These are phyloP conservation scores for Scheffersomyces insectosa DNA, from an alignment of 1,139 yeast genomes.

Conservation along the genomic window DNA sequence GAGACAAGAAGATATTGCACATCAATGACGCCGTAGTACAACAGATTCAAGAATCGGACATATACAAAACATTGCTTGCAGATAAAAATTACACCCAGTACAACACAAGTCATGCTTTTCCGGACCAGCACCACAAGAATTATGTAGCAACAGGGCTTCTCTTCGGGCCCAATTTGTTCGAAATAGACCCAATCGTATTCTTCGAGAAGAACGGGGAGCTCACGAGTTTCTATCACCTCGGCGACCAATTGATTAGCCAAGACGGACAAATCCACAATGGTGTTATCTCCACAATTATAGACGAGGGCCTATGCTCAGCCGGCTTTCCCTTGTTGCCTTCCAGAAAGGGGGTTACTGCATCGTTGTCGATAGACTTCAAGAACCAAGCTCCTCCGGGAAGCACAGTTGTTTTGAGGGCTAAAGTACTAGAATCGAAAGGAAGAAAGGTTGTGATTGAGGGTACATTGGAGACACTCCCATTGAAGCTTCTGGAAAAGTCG, in stretches of 20 bases:
- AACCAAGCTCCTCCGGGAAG: slow-evolving; percentile 68
- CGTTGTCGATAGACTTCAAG: slow-evolving; percentile 62
- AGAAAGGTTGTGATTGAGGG: slow-evolving; percentile 82
- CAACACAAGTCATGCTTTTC: slow-evolving; percentile 49
- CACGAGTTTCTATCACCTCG: slow-evolving; percentile 69
- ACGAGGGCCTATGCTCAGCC: slow-evolving; percentile 83
- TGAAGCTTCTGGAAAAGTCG: slow-evolving; percentile 22
- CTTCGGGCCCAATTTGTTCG: slow-evolving; percentile 61
- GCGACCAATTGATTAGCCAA: slow-evolving; percentile 62
- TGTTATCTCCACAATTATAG: slow-evolving; percentile 75
- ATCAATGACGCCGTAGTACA: slow-evolving; percentile 32
- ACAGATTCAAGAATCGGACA: slow-evolving; percentile 30
- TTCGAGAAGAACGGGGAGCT: slow-evolving; percentile 46
- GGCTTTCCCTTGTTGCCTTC: slow-evolving; percentile 87
- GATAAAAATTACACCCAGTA: slow-evolving; percentile 26
- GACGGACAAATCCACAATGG: slow-evolving; percentile 88
- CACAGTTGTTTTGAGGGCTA: slow-evolving; percentile 67
- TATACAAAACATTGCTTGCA: slow-evolving; percentile 30
- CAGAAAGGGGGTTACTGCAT: slow-evolving; percentile 89
- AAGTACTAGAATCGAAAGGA: slow-evolving; percentile 68
- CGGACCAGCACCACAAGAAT: slow-evolving; percentile 59
- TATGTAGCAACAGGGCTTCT: slow-evolving; percentile 69
- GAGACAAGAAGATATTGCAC: slow-evolving; percentile 10
- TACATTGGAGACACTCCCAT: slow-evolving; percentile 47
- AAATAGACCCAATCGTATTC: slow-evolving; percentile 67